Evolutionary conservation across 768 basidiomycete species (phyloP), one percentile per base, ranked within the genome.

Genomic region (Leucosporidium scottii): DNA sequence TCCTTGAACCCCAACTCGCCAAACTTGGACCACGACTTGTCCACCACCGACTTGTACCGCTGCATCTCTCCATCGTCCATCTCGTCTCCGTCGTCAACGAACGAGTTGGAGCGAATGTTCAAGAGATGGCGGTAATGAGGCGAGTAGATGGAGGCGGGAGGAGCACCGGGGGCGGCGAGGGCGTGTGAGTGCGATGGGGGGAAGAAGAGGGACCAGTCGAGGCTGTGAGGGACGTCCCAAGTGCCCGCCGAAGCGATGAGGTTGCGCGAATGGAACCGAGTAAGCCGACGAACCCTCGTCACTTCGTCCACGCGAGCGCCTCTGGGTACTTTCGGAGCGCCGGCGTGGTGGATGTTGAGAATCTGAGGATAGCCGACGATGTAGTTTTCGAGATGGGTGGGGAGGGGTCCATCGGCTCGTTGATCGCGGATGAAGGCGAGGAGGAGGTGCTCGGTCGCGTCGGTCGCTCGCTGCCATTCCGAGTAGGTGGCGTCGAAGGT

Each of bases 391-490:
- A 96, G 85, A n/a, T 90, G 85, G 20, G 85, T 84, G 3, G 93
- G 94, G 13, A 92, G 84, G 3, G 86, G 85, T 7, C 87, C 82
- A 4, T 61, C 39, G 27, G 72, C 81, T 66, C 88, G 85, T 73
- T 91, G 87, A 81, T 86, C 89, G 36, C 93, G 85, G 66, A 98
- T 87, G 77, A 88, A 94, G 0, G 90, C 84, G 18, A 98, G 84
- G n/a, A 97, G 81, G 59, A 99, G 81, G 72, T 99, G 94, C 76
- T 99, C 94, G 74, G 89, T 89, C 1, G 93, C 94, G 47, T 87
- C 85, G 6, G 87, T 87, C 21, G 90, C 83, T 55, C 89, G 86
- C 39, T 94, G 84, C 77, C 91, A 98, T 70, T 83, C 81, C 27
- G 81, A 75, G 76, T 89, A 90, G 12, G 84, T 83, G 62, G 81